Evolutionary conservation across 2,329 filamentous ascomycete genomes (phyloP), one percentile per base, ranked within the genome.

Genomic region (Microascus cirrosus): DNA sequence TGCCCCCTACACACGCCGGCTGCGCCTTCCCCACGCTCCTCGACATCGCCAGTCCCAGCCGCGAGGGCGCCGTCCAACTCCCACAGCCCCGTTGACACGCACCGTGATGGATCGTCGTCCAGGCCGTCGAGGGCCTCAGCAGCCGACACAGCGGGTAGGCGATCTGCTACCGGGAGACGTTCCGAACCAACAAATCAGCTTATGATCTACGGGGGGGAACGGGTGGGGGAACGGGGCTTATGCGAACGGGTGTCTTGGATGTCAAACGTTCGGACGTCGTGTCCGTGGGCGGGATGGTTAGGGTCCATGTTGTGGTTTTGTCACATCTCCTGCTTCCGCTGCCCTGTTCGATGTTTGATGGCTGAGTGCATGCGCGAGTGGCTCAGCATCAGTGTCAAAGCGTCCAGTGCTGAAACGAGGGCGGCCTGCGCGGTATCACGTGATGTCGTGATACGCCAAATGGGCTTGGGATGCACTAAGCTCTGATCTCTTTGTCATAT

Each of bases 91-190:
- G 84, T 87, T 1, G 81, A 73, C 24, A 88, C 70, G 58, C 74
- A 74, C 60, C 75, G 76, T 15, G 73, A 72, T 20, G 74, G 70
- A 58, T 79, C 74, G 53, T 75, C 71, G 54, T 79, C 74, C 52
- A 88, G 72, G 25, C 82, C 77, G 59, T 85, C 77, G 52, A 92
- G 74, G 8, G 84, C 87, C 66, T 90, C 80, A 1, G 87, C 87
- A 34, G 88, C 89, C 20, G 87, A 89, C 54, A 92, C 78, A 1
- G 89, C 90, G 39, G 89, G 86, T 57, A 93, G 75, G 56, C 89
- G 83, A 73, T 92, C 87, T 91, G 63, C 32, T 20, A 57, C 35
- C 32, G 55, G 24, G 22, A 51, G 25, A 18, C 24, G 54, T 35
- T 50, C 45, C 45, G 45, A 35, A 34, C 45, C 54, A 32, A 56